Base-by-base conservation (phyloP, 2,329 filamentous ascomycete genomes). In the Cercospora nicotianae region DNA sequence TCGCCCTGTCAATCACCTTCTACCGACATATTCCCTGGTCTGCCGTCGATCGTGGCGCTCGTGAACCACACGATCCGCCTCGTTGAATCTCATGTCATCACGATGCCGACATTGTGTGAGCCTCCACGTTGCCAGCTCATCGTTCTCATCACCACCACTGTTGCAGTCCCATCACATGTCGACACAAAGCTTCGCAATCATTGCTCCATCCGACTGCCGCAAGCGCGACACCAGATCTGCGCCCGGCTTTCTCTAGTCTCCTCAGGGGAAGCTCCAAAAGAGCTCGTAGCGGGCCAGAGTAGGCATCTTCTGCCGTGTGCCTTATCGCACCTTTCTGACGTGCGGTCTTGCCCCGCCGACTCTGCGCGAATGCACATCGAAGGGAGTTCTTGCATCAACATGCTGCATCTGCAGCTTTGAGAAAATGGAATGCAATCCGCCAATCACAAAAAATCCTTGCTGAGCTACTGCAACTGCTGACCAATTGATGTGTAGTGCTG, bases 171-270 rank as follows among this genome's bases (percentile, higher is more conserved):
- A 28, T 45, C 23, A 57, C 53, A 28, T 57, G 26, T 28, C 53
- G 53, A 57, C 59, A 61, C 23, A 36, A 28, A n/a, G 18, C 31
- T 42, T 61, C 33, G 33, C 36, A 42, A 28, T 48, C 31, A 7
- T 20, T 42, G 18, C 59, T 26, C 59, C 33, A 61, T 26, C 36
- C 33, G 59, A 20, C 20, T 42, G 31, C 33, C 36, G 31, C 59
- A 39, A 61, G 33, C 59, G 59, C 36, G 18, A 61, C n/a, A n/a
- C 59, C 59, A 61, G 59, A 61, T 61, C 59, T 26, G 20, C 59
- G 39, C 16, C 20, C 59, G 16, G 59, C 31, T 20, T 28, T 12
- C 13, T 20, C 59, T 45, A 61, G 59, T 26, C 48, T 28, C 5
- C 12, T 57, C 53, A 57, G 53, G 53, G 53, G 53, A 57, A 57